Evolutionary conservation across 306 rosid genomes (phyloP), one percentile per base, ranked within the genome.

Genomic region (Medicago truncatula): DNA sequence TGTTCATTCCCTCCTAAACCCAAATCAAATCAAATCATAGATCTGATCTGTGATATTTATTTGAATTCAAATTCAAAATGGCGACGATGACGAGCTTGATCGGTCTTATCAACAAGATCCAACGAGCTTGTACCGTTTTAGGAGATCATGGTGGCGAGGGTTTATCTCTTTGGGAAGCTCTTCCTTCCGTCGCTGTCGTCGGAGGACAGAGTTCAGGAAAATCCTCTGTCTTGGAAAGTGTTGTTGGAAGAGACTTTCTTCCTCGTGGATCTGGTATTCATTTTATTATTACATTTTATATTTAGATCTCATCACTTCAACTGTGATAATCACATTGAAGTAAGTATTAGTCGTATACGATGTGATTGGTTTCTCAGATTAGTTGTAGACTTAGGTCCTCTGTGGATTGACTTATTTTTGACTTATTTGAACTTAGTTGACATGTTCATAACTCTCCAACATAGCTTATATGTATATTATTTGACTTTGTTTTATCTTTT

Each of bases 121-220:
- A 96, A 81, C 83, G 93, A 53, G 99, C 99, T 67, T 96, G 99
- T 82, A 96, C 99, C 44, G 97, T 91, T 7, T 85, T 96, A 28
- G 99, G 99, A 1, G 99, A 96, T 65, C 83, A 96, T 77, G 99
- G 99, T 23, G 99, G 99, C 41, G 99, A 96, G 83, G 99, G 98
- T 31, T 78, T 96, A 88, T 96, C 99, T 23, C 97, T 96, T 34
- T 96, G 99, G 98, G 99, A 96, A 87, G 99, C 99, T 82, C 99
- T 96, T 83, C 99, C 99, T 71, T 85, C 99, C 18, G 99, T 92
- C 18, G 99, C 99, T 21, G 99, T 96, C 65, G 99, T 96, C 20
- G 99, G 99, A 21, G 99, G 99, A 71, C 99, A 96, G 99, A 96
- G 99, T 66, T 96, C 99, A 3, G 99, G 97, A 7, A 96, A 96